Conservation (phyloP, 495 filamentous ascomycete species). For the Xylaria bambusicola region DNA sequence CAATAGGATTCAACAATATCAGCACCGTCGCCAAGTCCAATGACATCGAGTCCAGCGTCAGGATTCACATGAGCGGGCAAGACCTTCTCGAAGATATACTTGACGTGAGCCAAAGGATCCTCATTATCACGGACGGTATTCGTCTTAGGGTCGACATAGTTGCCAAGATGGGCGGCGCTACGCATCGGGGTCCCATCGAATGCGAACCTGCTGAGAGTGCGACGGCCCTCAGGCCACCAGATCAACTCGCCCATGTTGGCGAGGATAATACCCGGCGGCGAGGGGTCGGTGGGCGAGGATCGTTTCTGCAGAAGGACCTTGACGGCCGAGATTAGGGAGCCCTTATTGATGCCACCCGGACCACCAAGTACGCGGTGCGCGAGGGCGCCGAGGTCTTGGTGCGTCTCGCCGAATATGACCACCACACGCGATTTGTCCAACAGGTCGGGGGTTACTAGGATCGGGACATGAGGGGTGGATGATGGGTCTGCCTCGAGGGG, state of each 20-base stretch:
- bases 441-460: constrained; percentile 64
- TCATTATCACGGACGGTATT: constrained; percentile 62
- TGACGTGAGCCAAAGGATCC: constrained; percentile 56
- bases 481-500: constrained; percentile 51
- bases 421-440: constrained; percentile 62
- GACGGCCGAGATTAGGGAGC: constrained; percentile 65
- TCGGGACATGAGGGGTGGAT: constrained; percentile 61
- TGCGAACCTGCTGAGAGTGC: constrained; percentile 54
- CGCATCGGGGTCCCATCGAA: constrained; percentile 57
- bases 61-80: constrained; percentile 46
- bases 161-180: constrained; percentile 54
- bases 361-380: constrained; percentile 65
- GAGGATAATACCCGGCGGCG: constrained; percentile 59
- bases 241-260: constrained; percentile 71
- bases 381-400: constrained; percentile 73
- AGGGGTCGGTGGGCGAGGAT: constrained; percentile 30
- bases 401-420: constrained; percentile 70
- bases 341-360: constrained; percentile 61
- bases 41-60: constrained; percentile 60
- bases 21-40: constrained; percentile 63
- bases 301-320: constrained; percentile 47
- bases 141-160: constrained; percentile 31
- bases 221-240: constrained; percentile 62
- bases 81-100: constrained; percentile 64
- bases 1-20: constrained; percentile 57